Evolutionary conservation across 169 alveolate species (phyloP).

Genomic region (Plasmodium coatneyi): DNA sequence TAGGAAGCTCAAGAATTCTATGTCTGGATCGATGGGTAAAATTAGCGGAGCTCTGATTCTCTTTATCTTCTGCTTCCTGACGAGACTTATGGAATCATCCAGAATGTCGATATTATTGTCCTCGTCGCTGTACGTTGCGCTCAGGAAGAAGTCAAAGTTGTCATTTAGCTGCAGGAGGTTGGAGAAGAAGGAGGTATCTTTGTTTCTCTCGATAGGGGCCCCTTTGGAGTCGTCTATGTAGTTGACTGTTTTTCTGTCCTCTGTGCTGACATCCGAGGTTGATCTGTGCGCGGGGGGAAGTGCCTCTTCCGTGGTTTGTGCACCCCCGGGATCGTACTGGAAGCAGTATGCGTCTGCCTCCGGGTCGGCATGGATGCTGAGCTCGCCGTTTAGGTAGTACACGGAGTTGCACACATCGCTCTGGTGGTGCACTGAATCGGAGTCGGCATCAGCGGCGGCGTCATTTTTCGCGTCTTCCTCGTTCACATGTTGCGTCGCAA

Average conservation of each 20-base stretch:
- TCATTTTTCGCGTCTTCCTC: too few species aligned
- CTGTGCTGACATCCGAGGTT: slow-evolving; percentile 12
- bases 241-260: neutral
- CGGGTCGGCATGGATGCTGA: neutral
- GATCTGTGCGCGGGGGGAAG: neutral
- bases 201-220: slow-evolving; percentile 26
- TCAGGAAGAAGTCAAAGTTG: slow-evolving; percentile 49
- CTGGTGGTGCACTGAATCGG: neutral
- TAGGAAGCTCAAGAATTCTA: slow-evolving; percentile 41
- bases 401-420: slow-evolving; percentile 22
- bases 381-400: slow-evolving; percentile 41
- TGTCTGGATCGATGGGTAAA: slow-evolving; percentile 63
- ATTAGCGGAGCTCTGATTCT: slow-evolving; percentile 37
- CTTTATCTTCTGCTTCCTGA: slow-evolving; percentile 55
- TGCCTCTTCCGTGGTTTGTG: neutral
- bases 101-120: slow-evolving; percentile 51
- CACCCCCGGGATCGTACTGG: slow-evolving; percentile 7
- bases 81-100: slow-evolving; percentile 73
- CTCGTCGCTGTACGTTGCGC: slow-evolving; percentile 45
- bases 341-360: slow-evolving; percentile 18
- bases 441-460: neutral
- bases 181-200: slow-evolving; percentile 55
- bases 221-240: slow-evolving; percentile 64
- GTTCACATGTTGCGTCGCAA: neutral
- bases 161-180: slow-evolving; percentile 62